phyloP scores from a whole-genome alignment of 331 rosid species.

The Quercus lobata region DNA sequence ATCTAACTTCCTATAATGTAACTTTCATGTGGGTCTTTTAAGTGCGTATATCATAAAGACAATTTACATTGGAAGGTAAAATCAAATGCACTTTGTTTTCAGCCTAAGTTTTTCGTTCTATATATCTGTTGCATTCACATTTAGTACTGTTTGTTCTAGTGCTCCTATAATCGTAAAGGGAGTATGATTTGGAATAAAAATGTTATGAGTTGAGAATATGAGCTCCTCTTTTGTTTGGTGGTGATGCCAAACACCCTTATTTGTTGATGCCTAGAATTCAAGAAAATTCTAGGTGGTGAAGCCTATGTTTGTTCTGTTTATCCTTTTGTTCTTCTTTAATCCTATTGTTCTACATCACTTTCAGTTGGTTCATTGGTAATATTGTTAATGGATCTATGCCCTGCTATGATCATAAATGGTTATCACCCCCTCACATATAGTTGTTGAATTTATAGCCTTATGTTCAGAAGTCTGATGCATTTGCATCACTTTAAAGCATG shows the following conservation, averaged over 20 bases:
- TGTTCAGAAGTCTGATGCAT: no score
- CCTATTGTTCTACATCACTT: neutral
- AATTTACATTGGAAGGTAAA: constrained; percentile 73
- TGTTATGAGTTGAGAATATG: no score
- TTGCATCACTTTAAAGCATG: no score
- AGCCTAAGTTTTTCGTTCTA: neutral
- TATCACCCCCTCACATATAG: neutral
- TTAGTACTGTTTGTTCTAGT: neutral
- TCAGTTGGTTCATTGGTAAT: neutral
- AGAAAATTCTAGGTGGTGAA: no score
- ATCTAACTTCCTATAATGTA: constrained; percentile 18
- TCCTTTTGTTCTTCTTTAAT: no score
- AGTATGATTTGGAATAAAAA: no score
- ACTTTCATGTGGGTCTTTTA: constrained; percentile 58
- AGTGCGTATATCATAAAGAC: constrained; percentile 67
- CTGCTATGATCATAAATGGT: neutral
- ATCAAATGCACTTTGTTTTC: neutral
- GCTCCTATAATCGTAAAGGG: no score
- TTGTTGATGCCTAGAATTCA: no score
- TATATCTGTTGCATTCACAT: neutral
- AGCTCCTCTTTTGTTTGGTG: no score
- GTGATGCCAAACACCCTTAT: no score
- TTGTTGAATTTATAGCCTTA: neutral
- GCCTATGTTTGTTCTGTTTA: no score
- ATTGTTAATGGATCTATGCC: neutral